These are phyloP conservation scores for Solanum hybrid DNA, from an alignment of 305 asterid species.

Conservation along the genomic window DNA sequence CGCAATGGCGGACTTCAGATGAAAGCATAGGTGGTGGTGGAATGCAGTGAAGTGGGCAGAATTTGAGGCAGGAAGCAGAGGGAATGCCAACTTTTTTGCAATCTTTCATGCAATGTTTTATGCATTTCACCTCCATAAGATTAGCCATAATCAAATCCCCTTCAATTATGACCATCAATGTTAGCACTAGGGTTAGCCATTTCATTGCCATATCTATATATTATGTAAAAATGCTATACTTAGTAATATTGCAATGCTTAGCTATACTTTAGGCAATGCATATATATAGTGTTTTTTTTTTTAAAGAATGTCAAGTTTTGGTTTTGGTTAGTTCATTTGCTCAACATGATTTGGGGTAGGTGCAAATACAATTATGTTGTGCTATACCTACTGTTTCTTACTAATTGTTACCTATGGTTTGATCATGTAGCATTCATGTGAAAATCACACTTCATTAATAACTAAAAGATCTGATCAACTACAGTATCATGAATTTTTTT, in stretches of 20 bases:
- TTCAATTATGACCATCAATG: not conserved
- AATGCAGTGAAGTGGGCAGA: constrained; percentile 6
- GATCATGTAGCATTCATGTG: not conserved
- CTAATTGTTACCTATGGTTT: not conserved
- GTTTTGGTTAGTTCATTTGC: not conserved
- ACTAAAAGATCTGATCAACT: not conserved
- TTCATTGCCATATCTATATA: not conserved
- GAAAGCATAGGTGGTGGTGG: constrained; percentile 2
- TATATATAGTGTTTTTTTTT: not conserved
- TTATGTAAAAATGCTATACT: not conserved
- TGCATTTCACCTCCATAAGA: constrained; percentile 2
- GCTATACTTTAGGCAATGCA: not conserved
- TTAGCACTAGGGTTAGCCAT: not conserved
- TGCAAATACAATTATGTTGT: not conserved
- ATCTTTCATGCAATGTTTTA: constrained; percentile 1
- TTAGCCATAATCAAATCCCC: not conserved
- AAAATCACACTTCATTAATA: not conserved
- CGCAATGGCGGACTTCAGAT: not conserved
- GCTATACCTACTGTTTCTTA: not conserved
- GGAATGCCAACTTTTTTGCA: not conserved
- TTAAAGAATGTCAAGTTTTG: not conserved
- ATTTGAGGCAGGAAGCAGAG: not conserved
- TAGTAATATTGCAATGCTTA: not conserved
- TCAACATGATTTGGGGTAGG: not conserved
- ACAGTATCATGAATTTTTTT: not conserved